Conservation (phyloP, 805 yeast species). For the Metschnikowia koreensis region DNA sequence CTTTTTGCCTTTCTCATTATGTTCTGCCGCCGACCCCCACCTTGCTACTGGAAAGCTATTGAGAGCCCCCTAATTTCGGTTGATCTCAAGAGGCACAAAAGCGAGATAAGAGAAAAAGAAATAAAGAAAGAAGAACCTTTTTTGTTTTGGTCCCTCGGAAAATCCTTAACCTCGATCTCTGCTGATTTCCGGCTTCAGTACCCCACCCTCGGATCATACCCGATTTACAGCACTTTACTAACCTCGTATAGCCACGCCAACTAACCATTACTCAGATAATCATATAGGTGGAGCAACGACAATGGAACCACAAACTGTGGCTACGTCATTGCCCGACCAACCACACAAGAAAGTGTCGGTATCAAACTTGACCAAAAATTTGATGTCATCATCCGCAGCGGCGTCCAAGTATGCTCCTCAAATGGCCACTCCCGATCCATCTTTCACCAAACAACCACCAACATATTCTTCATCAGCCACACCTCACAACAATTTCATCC, state of each 20-base stretch:
- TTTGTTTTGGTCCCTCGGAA: no score
- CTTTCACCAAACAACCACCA: conserved; percentile 19
- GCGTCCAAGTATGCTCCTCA: conserved; percentile 1
- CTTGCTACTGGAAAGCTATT: no score
- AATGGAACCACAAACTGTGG: conserved; percentile 5
- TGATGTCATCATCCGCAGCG: conserved; percentile 22
- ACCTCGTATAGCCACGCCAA: conserved; percentile 4
- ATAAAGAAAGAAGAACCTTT: no score
- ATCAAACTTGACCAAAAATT: conserved; percentile 35
- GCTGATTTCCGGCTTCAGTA: no score
- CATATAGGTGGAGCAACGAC: conserved; percentile 10
- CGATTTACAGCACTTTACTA: conserved; percentile 1
- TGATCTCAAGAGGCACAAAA: neutral
- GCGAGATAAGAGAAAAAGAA: neutral
- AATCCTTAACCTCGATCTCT: neutral
- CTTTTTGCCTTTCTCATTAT: neutral
- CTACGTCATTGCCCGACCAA: conserved; percentile 6
- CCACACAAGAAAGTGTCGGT: conserved; percentile 18
- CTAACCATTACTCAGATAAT: conserved; percentile 12
- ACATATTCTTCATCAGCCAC: conserved; percentile 18
- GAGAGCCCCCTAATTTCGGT: neutral
- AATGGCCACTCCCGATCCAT: conserved; percentile 13
- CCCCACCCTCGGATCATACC: neutral
- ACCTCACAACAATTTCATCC: conserved; percentile 9
- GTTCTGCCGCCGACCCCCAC: neutral